Base-by-base conservation (phyloP, 2,329 filamentous ascomycete genomes). In the Cytospora schulzeri region DNA sequence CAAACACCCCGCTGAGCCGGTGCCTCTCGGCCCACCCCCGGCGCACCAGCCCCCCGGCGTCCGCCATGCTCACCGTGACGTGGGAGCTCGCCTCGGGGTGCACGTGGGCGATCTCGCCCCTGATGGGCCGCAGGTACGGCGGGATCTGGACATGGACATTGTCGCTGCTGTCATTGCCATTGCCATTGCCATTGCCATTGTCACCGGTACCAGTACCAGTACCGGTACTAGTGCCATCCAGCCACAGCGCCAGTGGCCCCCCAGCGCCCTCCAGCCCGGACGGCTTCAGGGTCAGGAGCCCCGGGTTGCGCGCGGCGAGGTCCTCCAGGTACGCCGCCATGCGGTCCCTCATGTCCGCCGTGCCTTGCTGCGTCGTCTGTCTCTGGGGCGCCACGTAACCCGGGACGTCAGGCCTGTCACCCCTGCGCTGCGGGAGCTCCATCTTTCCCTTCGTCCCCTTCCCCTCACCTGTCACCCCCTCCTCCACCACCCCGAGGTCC, bases 11-110 rank as follows among this genome's bases (percentile, higher is more conserved):
- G 17, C 72, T 71, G 45, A 80, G 69, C 57, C 66, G 67, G 57
- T 80, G 78, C 4, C 78, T 69, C 70, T 79, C 74, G 22, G 72
- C 78, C 78, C 79, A 81, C 0, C 77, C 77, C 51, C 68, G 71
- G 5, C 62, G 69, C 54, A 79, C 73, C 2, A 73, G 72, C 51
- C 69, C 68, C 55, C 72, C 72, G 2, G 77, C 78, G 60, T 81
- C 79, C 1, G 68, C 70, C 6, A 78, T 72, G 61, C 75, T 76
- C 33, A 80, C 69, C 4, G 72, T 71, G 22, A 77, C 57, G 67
- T 81, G 79, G 29, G 75, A 67, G 67, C 76, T 78, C 11, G 75
- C 75, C 64, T 80, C 78, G 14, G 63, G 63, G 63, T 80, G 78
- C 26, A 76, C 71, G 65, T 81, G 79, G 6, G 70, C 70, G 15